Percentiles rank a stretch among this genome's conserved stretches.
These are phyloP conservation scores for Ophiostoma sp. DNA, from an alignment of 2,329 filamentous ascomycete genomes.

Conservation along the genomic window DNA sequence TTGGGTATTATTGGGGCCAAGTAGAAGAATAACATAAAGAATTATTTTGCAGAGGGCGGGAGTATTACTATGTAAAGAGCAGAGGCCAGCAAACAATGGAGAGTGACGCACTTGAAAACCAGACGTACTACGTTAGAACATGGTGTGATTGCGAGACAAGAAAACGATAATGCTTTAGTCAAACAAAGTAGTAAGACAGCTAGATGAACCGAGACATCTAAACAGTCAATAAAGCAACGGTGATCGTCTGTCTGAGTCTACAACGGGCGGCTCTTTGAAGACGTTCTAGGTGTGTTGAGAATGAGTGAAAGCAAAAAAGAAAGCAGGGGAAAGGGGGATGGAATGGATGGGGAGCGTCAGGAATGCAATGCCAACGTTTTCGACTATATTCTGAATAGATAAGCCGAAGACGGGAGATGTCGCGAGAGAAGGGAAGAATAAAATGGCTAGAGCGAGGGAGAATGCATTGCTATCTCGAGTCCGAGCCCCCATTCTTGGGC, in stretches of 20 bases:
- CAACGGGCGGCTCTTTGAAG: background rate
- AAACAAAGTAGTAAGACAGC: background rate
- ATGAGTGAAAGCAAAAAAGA: background rate
- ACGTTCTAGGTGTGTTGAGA: background rate
- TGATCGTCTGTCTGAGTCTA: constrained; percentile 4
- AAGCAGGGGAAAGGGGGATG: background rate
- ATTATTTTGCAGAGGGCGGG: background rate
- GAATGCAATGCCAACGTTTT: background rate
- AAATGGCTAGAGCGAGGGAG: background rate
- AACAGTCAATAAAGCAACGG: constrained; percentile 1
- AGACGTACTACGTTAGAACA: background rate
- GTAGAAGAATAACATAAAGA: background rate
- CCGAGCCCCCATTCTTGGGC: background rate
- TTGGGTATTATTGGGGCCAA: background rate
- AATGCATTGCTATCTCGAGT: background rate
- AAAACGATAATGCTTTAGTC: background rate
- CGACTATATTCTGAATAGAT: background rate
- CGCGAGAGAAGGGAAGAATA: background rate
- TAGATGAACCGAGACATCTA: background rate
- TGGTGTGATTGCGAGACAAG: background rate
- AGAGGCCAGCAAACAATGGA: background rate
- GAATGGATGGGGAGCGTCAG: background rate
- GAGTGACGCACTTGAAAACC: background rate
- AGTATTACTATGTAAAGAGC: background rate
- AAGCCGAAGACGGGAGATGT: background rate